Evolutionary conservation across 306 rosid species (phyloP), one percentile per base, ranked within the genome.

Genomic region (Trifolium dubium): DNA sequence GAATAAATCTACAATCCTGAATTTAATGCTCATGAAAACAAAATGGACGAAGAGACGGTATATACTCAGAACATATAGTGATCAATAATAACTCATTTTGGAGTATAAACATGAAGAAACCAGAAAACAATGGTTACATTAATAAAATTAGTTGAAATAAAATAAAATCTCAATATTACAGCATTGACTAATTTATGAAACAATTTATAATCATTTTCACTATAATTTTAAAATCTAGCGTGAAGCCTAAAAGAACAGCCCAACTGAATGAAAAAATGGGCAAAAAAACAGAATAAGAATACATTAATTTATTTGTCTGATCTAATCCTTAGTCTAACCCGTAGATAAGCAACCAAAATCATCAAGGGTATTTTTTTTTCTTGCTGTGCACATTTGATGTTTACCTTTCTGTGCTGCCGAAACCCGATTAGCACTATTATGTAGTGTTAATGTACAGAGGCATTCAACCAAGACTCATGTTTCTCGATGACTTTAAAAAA

Each of bases 201-300:
- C 30, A 30, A 59, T 14, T 31, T 14, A 30, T 18, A 39, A 59
- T 12, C 10, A 19, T 60, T 60, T 60, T 2, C 15, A 11, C 10
- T 58, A 29, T 1, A 28, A 28, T 56, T 50, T n/a, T 13, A 19
- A 54, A 41, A 31, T 3, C 34, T 14, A 30, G 64, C n/a, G 32
- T 44, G 44, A 56, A 64, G 43, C 13, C 15, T 35, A 44, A 72
- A 62, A 11, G 28, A 8, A 64, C 46, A 55, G 63, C 64, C 54
- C 64, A 66, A 13, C 40, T 2, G 28, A 65, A 10, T 31, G 6
- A 50, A 67, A 83, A 83, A 66, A n/a, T 47, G 72, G 63, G 54
- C 62, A 32, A 2, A 23, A 47, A n/a, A 30, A n/a, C n/a, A 50
- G 15, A 43, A 67, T 28, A 43, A 18, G 63, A 49, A 18, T 62